phyloP scores from a whole-genome alignment of 148 eudicot species.

The Spergularia bocconei region DNA sequence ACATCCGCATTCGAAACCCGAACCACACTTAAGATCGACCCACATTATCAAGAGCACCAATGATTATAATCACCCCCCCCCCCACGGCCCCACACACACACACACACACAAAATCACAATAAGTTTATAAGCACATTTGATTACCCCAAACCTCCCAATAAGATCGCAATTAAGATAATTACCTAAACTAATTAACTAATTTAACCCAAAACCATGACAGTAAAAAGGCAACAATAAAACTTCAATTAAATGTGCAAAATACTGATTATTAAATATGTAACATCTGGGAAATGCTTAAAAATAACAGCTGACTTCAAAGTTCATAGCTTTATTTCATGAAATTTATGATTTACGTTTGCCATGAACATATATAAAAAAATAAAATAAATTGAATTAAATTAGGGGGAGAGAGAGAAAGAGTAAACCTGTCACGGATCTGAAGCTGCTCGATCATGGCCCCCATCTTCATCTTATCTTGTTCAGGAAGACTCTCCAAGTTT shows the following conservation, averaged over 20 bases:
- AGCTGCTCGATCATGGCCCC: constrained; percentile 91
- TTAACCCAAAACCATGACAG: background rate
- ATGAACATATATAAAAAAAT: background rate
- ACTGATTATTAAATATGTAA: background rate
- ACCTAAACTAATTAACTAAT: background rate
- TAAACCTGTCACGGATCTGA: constrained; percentile 91
- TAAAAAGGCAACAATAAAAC: too few relatives aligned
- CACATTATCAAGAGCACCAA: background rate
- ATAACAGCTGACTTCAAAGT: background rate
- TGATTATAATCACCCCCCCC: background rate
- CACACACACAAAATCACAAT: background rate
- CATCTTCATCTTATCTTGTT: constrained; percentile 75
- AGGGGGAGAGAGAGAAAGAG: background rate
- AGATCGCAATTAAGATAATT: background rate
- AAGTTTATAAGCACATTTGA: background rate
- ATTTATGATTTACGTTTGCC: background rate
- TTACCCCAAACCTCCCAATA: background rate
- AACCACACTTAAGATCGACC: background rate
- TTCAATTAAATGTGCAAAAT: background rate
- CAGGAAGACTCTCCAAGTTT: constrained; percentile 66
- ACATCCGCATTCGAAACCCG: too few relatives aligned
- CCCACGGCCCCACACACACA: too few relatives aligned
- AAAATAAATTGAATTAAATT: background rate
- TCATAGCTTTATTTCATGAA: background rate
- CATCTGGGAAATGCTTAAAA: background rate